Conservation (phyloP, 495 filamentous ascomycete species). For the Geoglossum glabrum region DNA sequence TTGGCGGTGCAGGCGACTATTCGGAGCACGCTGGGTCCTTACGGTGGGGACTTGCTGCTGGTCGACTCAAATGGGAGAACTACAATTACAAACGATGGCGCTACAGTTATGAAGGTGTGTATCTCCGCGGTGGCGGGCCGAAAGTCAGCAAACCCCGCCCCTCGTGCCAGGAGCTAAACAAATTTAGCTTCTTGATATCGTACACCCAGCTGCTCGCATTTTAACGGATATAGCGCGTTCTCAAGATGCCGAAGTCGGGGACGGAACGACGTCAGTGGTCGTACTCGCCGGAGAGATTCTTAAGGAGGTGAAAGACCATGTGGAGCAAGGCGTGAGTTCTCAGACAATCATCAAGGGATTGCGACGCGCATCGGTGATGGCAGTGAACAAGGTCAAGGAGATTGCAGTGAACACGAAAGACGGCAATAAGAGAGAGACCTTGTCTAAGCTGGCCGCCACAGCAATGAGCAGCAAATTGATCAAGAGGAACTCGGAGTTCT, state of each 20-base stretch:
- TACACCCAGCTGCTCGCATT: conserved; percentile 93
- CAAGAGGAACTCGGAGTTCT: conserved; percentile 90
- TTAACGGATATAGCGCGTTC: conserved; percentile 95
- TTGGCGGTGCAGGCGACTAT: conserved; percentile 92
- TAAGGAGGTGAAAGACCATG: conserved; percentile 84
- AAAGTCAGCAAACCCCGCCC: not conserved
- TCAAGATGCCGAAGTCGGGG: conserved; percentile 96
- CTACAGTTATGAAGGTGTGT: conserved; percentile 92
- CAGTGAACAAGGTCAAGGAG: conserved; percentile 96
- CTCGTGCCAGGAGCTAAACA: not conserved
- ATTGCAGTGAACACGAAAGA: conserved; percentile 79
- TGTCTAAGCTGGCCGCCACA: conserved; percentile 78
- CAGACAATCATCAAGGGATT: conserved; percentile 95
- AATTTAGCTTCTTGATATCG: conserved; percentile 77
- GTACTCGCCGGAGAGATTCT: conserved; percentile 90
- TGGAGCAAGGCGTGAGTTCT: conserved; percentile 91
- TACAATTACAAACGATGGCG: conserved; percentile 98
- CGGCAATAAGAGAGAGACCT: conserved; percentile 71
- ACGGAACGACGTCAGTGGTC: conserved; percentile 92
- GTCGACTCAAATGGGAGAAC: conserved; percentile 88
- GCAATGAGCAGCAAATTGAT: conserved; percentile 99
- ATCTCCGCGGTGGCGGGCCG: not conserved
- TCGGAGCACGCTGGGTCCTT: conserved; percentile 88
- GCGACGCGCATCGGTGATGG: conserved; percentile 71
- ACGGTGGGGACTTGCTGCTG: conserved; percentile 87